Percentiles rank a stretch among this genome's conserved stretches.
phyloP scores from a whole-genome alignment of 2,329 filamentous ascomycete species.

The Colletotrichum simmondsii region DNA sequence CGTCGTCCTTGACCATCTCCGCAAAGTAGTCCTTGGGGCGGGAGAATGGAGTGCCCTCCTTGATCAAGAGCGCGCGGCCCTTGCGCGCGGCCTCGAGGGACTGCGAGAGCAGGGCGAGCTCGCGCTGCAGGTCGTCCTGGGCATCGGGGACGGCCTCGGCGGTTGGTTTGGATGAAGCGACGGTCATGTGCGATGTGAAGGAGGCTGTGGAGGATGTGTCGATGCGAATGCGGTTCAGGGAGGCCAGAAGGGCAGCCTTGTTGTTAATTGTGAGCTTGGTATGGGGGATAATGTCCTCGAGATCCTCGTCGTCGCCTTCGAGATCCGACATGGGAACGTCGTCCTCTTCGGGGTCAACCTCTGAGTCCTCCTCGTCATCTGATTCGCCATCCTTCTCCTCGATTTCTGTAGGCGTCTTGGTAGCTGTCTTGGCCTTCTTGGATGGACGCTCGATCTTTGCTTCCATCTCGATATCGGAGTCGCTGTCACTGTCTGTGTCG shows the following conservation, averaged over 20 bases:
- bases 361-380: conserved; percentile 74
- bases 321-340: conserved; percentile 92
- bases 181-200: conserved; percentile 85
- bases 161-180: conserved; percentile 76
- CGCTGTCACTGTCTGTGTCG: conserved; percentile 69
- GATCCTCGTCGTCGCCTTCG: conserved; percentile 80
- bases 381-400: conserved; percentile 59
- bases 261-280: conserved; percentile 98
- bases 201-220: conserved; percentile 74
- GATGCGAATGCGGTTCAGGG: conserved; percentile 82
- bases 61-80: conserved; percentile 79
- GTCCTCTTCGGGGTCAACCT: conserved; percentile 86
- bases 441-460: conserved; percentile 70
- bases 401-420: conserved; percentile 42
- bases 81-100: conserved; percentile 81
- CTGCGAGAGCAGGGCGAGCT: conserved; percentile 93
- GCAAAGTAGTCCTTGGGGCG: conserved; percentile 96
- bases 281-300: conserved; percentile 87
- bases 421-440: conserved; percentile 55
- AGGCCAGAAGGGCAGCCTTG: conserved; percentile 82
- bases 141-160: conserved; percentile 78
- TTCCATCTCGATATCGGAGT: conserved; percentile 83
- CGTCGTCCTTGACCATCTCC: conserved; percentile 98
- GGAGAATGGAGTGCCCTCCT: conserved; percentile 87
- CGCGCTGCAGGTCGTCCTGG: conserved; percentile 90